Evolutionary conservation across 1,284 basidiomycete genomes (phyloP).

Genomic region (Polyporus tsugae): DNA sequence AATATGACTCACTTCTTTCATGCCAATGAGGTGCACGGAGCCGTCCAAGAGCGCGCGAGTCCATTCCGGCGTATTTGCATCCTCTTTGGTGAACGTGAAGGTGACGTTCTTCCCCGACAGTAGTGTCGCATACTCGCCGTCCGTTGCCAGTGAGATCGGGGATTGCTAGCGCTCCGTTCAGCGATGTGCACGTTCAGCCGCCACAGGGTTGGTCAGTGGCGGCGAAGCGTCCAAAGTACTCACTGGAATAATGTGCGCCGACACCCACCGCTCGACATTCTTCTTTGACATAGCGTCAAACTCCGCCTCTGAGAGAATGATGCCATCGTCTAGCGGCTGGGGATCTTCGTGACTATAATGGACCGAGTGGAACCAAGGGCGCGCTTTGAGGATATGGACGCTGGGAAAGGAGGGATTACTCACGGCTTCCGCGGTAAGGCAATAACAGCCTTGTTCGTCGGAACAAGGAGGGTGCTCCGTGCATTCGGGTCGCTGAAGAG

Average conservation of each 20-base stretch:
- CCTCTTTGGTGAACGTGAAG: conserved; percentile 49
- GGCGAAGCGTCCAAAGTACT: conserved; percentile 33
- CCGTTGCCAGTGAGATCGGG: conserved; percentile 47
- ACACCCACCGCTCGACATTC: conserved; percentile 78
- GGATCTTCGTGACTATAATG: conserved; percentile 63
- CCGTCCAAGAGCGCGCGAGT: conserved; percentile 60
- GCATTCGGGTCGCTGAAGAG: conserved; percentile 51
- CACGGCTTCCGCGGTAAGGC: conserved; percentile 78
- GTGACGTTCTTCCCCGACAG: conserved; percentile 61
- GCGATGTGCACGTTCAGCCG: neutral
- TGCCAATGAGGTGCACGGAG: conserved; percentile 58
- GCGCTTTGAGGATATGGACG: conserved; percentile 1
- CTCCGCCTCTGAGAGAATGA: conserved; percentile 68
- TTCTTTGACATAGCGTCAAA: conserved; percentile 62
- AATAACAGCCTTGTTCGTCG: conserved; percentile 86
- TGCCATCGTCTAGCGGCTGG: conserved; percentile 48
- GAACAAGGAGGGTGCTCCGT: conserved; percentile 70
- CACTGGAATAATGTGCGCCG: conserved; percentile 78
- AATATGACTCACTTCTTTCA: conserved; percentile 58
- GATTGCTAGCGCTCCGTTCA: conserved; percentile 8
- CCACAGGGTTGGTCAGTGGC: neutral
- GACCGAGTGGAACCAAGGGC: conserved; percentile 14
- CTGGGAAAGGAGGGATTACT: conserved; percentile 39
- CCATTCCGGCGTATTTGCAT: conserved; percentile 59
- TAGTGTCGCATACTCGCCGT: conserved; percentile 55